phyloP scores from a whole-genome alignment of 139 green algal genomes.

The Haematococcus lacustris region DNA sequence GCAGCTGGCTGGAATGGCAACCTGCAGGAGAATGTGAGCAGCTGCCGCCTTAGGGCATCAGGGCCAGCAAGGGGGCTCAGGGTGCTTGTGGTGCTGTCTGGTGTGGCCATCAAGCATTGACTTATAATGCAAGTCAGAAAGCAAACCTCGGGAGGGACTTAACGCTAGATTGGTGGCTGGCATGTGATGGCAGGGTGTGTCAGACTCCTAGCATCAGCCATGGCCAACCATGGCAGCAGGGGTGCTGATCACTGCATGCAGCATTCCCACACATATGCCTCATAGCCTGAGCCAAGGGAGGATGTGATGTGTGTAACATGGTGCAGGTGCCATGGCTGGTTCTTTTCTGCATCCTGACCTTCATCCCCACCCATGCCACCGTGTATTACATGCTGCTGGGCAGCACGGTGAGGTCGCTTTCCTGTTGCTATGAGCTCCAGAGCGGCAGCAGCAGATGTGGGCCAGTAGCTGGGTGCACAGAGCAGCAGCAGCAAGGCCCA shows the following conservation, averaged over 20 bases:
- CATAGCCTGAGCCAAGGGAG: no score
- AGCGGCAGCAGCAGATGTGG: not conserved
- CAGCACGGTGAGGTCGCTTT: conserved; percentile 2
- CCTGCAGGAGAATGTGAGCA: conserved; percentile 48
- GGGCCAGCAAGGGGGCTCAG: not conserved
- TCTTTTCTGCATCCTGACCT: conserved; percentile 35
- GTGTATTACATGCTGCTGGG: conserved; percentile 41
- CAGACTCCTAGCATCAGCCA: not conserved
- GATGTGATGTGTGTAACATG: no score
- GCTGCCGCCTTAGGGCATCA: not conserved
- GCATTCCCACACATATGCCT: no score
- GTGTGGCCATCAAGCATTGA: not conserved
- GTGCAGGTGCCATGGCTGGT: conserved; percentile 46
- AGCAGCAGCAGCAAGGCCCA: not conserved
- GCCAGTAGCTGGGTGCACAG: not conserved
- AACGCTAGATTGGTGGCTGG: not conserved
- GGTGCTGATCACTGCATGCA: not conserved
- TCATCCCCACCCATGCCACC: conserved; percentile 26
- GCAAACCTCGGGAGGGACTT: not conserved
- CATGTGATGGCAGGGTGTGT: not conserved
- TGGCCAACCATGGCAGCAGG: not conserved
- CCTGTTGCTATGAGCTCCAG: not conserved
- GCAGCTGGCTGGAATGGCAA: conserved; percentile 42
- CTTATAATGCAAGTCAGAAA: not conserved
- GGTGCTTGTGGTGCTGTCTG: not conserved